Conservation (phyloP, 306 rosid genomes). For the Malus sylvestris region DNA sequence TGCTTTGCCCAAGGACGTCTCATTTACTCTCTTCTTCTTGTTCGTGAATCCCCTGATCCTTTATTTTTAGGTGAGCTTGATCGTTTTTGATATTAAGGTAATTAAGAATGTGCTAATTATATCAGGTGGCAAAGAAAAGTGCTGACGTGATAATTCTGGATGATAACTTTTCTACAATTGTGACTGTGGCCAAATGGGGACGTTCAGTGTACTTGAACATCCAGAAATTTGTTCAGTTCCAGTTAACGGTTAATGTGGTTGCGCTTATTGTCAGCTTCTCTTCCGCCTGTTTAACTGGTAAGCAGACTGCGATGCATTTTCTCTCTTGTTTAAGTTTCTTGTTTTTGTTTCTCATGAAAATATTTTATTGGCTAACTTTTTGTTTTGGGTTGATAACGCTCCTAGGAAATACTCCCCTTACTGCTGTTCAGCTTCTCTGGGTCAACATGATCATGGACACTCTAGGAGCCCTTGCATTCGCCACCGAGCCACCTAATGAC, state of each 20-base stretch:
- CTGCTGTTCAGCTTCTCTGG: constrained; percentile 99
- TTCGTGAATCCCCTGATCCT: neutral
- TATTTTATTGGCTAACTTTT: neutral
- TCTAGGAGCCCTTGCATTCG: constrained; percentile 95
- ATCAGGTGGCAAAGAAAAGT: constrained; percentile 97
- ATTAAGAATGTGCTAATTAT: constrained; percentile 15
- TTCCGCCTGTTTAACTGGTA: constrained; percentile 93
- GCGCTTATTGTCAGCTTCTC: constrained; percentile 92
- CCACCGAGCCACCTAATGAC: constrained; percentile 87
- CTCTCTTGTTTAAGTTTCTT: constrained; percentile 4
- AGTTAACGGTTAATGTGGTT: constrained; percentile 89
- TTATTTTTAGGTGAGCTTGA: too few relatives aligned
- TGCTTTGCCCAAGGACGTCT: neutral
- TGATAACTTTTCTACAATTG: constrained; percentile 93
- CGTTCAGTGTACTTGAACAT: constrained; percentile 95
- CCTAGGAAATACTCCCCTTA: constrained; percentile 85
- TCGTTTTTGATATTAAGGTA: constrained; percentile 7
- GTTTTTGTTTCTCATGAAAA: neutral
- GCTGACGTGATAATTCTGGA: constrained; percentile 94
- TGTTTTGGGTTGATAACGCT: constrained; percentile 4
- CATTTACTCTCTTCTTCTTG: neutral
- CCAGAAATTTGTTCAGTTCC: constrained; percentile 98
- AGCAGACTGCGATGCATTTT: constrained; percentile 4
- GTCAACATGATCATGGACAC: constrained; percentile 99
- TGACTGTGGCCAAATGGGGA: constrained; percentile 96